Percentiles rank a stretch among this genome's conserved stretches.
These are phyloP conservation scores for Exophiala viscosa DNA, from an alignment of 2,329 filamentous ascomycete genomes.

Conservation along the genomic window DNA sequence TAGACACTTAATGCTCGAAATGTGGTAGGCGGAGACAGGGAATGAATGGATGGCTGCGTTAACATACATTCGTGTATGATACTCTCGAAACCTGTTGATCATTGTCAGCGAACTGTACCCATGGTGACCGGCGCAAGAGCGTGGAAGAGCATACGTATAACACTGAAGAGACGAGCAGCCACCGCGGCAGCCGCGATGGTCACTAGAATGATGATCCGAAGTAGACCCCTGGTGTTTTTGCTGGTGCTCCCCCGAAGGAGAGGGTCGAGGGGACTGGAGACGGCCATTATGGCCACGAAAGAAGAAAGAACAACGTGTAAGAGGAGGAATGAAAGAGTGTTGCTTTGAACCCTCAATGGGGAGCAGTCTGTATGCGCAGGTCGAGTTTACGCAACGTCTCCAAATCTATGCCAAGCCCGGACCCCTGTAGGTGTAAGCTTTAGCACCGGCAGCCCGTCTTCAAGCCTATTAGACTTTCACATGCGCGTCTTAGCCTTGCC, in stretches of 20 bases:
- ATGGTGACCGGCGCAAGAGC: not conserved
- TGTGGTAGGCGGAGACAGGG: not conserved
- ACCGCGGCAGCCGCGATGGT: conserved; percentile 90
- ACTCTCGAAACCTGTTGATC: conserved; percentile 76
- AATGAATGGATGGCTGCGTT: conserved; percentile 16
- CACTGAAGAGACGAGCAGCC: conserved; percentile 92
- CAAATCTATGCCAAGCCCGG: conserved; percentile 8
- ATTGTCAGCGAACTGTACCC: conserved; percentile 7
- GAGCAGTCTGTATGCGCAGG: conserved; percentile 3
- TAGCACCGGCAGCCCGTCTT: too few relatives aligned
- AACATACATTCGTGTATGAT: conserved; percentile 98
- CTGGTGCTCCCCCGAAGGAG: conserved; percentile 75
- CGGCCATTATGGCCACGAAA: conserved; percentile 43
- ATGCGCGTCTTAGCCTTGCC: not conserved
- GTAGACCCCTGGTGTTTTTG: conserved; percentile 75
- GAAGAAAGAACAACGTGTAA: conserved; percentile 18
- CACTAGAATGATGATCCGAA: conserved; percentile 83
- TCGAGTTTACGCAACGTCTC: conserved; percentile 14
- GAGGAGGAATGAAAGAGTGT: not conserved
- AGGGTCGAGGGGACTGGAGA: conserved; percentile 44
- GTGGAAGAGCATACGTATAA: conserved; percentile 70
- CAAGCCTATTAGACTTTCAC: not conserved
- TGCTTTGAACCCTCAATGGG: not conserved
- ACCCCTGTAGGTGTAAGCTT: conserved; percentile 1
- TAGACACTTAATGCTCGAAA: conserved; percentile 21